Evolutionary conservation across 129 eudicot genomes (phyloP).

Genomic region (Centaurea solstitialis): DNA sequence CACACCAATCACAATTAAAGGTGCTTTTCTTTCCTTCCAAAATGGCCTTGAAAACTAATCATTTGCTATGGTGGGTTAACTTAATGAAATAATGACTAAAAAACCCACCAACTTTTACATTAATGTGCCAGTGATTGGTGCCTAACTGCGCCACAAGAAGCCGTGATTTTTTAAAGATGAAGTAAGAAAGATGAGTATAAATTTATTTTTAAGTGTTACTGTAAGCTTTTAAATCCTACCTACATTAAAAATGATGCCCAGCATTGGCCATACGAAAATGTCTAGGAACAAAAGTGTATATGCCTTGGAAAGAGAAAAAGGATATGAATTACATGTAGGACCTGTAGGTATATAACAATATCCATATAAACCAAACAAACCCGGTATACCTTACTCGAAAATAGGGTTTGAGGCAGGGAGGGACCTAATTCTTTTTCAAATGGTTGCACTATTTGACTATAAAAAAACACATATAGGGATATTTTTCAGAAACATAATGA

Average conservation of each 20-base stretch:
- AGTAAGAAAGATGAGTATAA: conserved; percentile 13
- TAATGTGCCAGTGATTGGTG: conserved; percentile 47
- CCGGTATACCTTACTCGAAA: background rate
- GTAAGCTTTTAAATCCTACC: conserved; percentile 31
- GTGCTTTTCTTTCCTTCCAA: conserved; percentile 35
- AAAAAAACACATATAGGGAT: too few species aligned
- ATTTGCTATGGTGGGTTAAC: conserved; percentile 32
- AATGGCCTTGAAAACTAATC: conserved; percentile 43
- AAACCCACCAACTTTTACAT: conserved; percentile 35
- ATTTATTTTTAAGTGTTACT: conserved; percentile 9
- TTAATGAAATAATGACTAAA: conserved; percentile 47
- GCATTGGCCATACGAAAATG: conserved; percentile 27
- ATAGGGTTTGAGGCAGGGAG: background rate
- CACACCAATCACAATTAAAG: conserved; percentile 36
- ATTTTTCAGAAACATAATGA: too few species aligned
- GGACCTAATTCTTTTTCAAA: too few species aligned
- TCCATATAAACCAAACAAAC: background rate
- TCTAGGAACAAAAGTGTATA: conserved; percentile 16
- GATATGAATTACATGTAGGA: background rate
- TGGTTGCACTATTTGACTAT: too few species aligned
- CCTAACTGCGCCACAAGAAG: conserved; percentile 33
- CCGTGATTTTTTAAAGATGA: conserved; percentile 24
- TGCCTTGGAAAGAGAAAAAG: conserved; percentile 17
- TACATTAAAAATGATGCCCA: conserved; percentile 28
- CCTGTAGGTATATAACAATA: conserved; percentile 1